Conservation (phyloP, 75 land plant genomes). For the Ceratopteris richardii region DNA sequence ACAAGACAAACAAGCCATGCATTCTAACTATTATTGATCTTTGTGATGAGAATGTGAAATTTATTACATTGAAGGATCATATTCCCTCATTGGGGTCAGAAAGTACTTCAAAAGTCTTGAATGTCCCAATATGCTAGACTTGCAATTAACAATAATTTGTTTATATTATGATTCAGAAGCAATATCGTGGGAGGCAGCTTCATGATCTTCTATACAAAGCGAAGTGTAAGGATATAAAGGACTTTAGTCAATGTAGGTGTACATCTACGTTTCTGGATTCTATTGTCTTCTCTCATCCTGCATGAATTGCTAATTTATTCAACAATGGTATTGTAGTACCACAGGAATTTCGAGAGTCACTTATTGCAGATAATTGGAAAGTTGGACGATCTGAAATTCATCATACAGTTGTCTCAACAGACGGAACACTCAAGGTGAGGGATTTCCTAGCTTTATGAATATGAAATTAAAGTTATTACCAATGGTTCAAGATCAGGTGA, state of each 20-base stretch:
- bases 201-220: slow-evolving; percentile 79
- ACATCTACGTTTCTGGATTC: slow-evolving; percentile 2
- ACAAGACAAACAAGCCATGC: too few relatives aligned
- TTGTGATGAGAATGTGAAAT: too few relatives aligned
- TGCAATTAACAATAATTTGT: too few relatives aligned
- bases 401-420: slow-evolving; percentile 57
- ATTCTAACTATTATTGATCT: too few relatives aligned
- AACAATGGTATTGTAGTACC: slow-evolving; percentile 49
- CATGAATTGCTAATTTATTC: background rate
- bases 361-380: slow-evolving; percentile 70
- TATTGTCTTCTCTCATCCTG: too few relatives aligned
- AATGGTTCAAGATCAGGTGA: background rate
- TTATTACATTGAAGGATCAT: too few relatives aligned
- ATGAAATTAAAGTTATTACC: background rate
- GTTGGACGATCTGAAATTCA: slow-evolving; percentile 87
- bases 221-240: slow-evolving; percentile 57
- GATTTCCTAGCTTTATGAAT: background rate
- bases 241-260: slow-evolving; percentile 50
- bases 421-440: slow-evolving; percentile 87
- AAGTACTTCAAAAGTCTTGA: too few relatives aligned
- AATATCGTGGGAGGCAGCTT: slow-evolving; percentile 84
- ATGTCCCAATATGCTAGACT: too few relatives aligned
- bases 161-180: slow-evolving; percentile 37
- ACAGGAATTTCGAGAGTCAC: slow-evolving; percentile 53
- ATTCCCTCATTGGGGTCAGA: too few relatives aligned